Evolutionary conservation across 2,329 filamentous ascomycete species (phyloP), one percentile per base, ranked within the genome.

Genomic region (Juglanconis sp.): DNA sequence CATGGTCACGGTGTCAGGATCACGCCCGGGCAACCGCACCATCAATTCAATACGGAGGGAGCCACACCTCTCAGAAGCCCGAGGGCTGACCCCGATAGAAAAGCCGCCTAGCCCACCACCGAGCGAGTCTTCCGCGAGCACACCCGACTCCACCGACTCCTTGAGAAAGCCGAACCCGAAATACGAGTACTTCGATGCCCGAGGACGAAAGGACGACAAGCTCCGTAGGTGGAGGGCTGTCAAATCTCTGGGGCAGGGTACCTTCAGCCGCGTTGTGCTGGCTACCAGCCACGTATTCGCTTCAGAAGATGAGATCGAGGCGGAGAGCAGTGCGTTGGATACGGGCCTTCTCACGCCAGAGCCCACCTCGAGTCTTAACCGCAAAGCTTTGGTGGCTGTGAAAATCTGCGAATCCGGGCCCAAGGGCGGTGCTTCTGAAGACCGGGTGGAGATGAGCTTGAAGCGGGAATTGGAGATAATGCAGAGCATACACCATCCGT

Each of bases 351-450:
- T 68, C 10, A 68, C 68, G 1, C 65, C 70, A 70, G 71, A 62
- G n/a, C 66, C 65, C 57, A 72, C 56, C 62, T 65, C 63, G 53
- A 74, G 69, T 46, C 80, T 86, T 52, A 80, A 90, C 64, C 86
- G 87, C n/a, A 90, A 88, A 69, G 91, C 90, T 56, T 79, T 99
- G 13, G 95, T 98, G 3, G 95, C 95, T 1, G 87, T 99, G 70
- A 99, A 99, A 74, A 87, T 99, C 49, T 94, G 96, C 71, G 92
- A 97, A 73, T 92, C 96, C 74, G 95, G 94, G 3, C 94, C 95
- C 1, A 91, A 91, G 31, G 95, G 95, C 56, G 94, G 94, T 50
- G 94, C 93, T 4, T 95, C 95, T 53, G 92, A 96, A 72, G 91
- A 96, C 68, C 87, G 95, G 44, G 88, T 98, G 63, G 94, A 97